Evolutionary conservation across 2,329 filamentous ascomycete species (phyloP).

Genomic region (Dothistroma septosporum): DNA sequence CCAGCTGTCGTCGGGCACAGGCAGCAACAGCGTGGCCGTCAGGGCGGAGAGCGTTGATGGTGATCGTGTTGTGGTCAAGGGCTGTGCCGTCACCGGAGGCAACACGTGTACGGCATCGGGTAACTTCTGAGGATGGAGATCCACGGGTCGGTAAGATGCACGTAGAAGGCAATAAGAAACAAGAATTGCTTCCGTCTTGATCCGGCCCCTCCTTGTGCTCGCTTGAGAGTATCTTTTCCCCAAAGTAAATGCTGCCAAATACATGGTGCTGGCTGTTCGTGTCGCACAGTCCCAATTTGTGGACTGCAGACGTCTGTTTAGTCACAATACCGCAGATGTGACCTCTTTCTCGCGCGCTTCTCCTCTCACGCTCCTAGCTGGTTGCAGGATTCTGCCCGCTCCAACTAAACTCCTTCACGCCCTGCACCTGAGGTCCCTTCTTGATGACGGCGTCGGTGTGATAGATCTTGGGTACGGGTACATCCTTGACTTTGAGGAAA

Average conservation of each 20-base stretch:
- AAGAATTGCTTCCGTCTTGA: neutral
- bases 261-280: too few relatives aligned
- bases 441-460: constrained; percentile 6
- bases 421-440: neutral
- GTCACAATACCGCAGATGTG: too few relatives aligned
- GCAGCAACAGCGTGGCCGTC: constrained; percentile 52
- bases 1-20: constrained; percentile 56
- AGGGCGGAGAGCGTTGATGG: constrained; percentile 54
- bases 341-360: neutral
- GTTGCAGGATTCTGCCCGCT: neutral
- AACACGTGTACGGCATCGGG: constrained; percentile 28
- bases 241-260: too few relatives aligned
- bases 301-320: too few relatives aligned
- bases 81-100: constrained; percentile 43
- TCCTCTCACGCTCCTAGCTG: neutral
- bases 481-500: constrained; percentile 29
- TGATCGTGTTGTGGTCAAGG: constrained; percentile 49
- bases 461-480: constrained; percentile 22
- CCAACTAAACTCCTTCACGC: neutral
- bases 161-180: neutral
- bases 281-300: too few relatives aligned
- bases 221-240: neutral
- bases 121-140: constrained; percentile 30
- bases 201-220: neutral
- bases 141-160: neutral